These are phyloP conservation scores for Seiridium cupressi DNA, from an alignment of 2,329 filamentous ascomycete genomes.

Conservation along the genomic window DNA sequence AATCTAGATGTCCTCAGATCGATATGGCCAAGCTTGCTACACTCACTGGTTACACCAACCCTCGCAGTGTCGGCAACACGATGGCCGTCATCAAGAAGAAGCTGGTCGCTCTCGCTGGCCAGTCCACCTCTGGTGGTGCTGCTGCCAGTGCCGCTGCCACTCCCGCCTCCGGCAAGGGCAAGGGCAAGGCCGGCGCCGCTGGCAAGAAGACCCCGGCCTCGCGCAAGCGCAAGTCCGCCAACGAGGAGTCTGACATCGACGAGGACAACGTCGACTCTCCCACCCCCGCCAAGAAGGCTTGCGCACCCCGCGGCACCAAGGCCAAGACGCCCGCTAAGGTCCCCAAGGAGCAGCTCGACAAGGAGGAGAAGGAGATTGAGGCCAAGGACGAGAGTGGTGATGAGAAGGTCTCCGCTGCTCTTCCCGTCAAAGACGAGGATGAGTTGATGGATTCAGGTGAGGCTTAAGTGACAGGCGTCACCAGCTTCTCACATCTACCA, in stretches of 20 bases:
- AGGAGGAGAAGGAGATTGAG: neutral
- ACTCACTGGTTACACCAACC: constrained; percentile 2
- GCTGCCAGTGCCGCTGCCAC: neutral
- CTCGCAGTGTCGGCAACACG: neutral
- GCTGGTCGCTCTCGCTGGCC: neutral
- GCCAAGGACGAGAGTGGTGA: neutral
- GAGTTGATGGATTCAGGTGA: neutral
- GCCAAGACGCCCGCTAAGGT: neutral
- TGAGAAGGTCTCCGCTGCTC: neutral
- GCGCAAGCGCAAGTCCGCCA: neutral
- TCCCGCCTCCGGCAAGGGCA: neutral
- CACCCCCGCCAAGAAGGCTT: neutral
- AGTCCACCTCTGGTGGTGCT: neutral
- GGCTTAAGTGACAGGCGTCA: neutral
- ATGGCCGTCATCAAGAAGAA: constrained; percentile 8
- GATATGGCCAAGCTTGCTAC: constrained; percentile 1
- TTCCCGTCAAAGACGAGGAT: neutral
- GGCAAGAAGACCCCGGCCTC: neutral
- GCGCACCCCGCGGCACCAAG: neutral
- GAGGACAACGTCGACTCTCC: neutral
- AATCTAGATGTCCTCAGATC: neutral
- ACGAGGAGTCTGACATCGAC: neutral
- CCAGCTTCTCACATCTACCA: neutral
- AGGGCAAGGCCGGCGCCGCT: neutral
- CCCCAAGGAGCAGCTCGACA: neutral